phyloP scores from a whole-genome alignment of 768 basidiomycete species.

The Kwoniella europaea region DNA sequence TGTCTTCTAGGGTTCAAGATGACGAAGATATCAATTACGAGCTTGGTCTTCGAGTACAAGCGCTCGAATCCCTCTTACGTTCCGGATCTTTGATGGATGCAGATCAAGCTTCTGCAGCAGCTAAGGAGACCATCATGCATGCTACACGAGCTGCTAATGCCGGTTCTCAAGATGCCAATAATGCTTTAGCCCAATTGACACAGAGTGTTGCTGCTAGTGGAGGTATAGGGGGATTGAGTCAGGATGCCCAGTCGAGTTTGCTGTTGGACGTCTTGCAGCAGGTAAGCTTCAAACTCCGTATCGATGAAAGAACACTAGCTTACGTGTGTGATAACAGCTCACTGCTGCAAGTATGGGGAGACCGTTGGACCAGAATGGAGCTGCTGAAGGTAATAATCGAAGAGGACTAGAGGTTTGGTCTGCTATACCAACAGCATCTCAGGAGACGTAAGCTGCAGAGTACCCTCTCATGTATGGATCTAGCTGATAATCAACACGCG shows the following conservation, averaged over 20 bases:
- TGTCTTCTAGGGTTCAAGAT: slow-evolving; percentile 24
- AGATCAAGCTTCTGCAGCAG: slow-evolving; percentile 43
- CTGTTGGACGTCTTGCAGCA: slow-evolving; percentile 52
- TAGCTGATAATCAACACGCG: not conserved
- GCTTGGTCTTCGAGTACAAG: slow-evolving; percentile 44
- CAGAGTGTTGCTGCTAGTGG: slow-evolving; percentile 30
- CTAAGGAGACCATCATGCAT: slow-evolving; percentile 47
- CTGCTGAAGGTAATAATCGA: slow-evolving; percentile 16
- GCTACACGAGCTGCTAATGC: slow-evolving; percentile 44
- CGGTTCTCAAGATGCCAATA: slow-evolving; percentile 42
- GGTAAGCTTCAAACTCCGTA: slow-evolving; percentile 16
- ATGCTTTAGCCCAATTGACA: slow-evolving; percentile 46
- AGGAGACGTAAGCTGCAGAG: slow-evolving; percentile 29
- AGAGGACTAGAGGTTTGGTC: slow-evolving; percentile 43
- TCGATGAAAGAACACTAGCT: not conserved
- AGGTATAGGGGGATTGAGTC: slow-evolving; percentile 41
- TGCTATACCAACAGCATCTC: slow-evolving; percentile 34
- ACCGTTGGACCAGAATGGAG: slow-evolving; percentile 6
- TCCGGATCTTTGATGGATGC: slow-evolving; percentile 47
- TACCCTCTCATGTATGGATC: not conserved
- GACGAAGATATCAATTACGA: slow-evolving; percentile 44
- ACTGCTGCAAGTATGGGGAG: slow-evolving; percentile 38
- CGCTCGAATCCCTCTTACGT: slow-evolving; percentile 49
- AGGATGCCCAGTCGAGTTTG: slow-evolving; percentile 41
- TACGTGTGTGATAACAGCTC: slow-evolving; percentile 26